Conservation (phyloP, 2,329 filamentous ascomycete genomes). For the Pyricularia sp. region DNA sequence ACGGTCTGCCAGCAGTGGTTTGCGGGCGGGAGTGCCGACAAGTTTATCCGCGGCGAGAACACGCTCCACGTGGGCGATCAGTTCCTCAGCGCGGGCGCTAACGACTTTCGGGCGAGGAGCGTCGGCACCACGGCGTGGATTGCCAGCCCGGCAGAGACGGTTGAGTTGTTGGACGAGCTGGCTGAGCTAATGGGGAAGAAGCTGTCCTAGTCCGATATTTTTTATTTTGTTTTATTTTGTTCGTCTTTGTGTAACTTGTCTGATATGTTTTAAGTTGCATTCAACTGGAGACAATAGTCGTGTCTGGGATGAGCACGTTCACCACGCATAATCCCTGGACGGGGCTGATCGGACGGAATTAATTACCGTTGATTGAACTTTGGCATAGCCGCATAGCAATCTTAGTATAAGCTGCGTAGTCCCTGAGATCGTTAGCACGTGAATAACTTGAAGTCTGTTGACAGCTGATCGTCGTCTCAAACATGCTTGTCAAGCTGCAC, state of each 20-base stretch:
- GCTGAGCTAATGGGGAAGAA: constrained; percentile 41
- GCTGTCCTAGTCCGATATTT: constrained; percentile 12
- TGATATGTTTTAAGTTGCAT: not conserved
- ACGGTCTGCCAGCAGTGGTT: constrained; percentile 87
- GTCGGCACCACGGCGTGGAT: constrained; percentile 97
- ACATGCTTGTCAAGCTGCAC: not conserved
- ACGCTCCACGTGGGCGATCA: constrained; percentile 95
- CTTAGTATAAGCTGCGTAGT: not conserved
- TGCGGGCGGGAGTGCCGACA: constrained; percentile 33
- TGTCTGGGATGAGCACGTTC: not conserved
- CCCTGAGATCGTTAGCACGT: not conserved
- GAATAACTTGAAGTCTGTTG: not conserved
- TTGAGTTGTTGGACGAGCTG: constrained; percentile 77
- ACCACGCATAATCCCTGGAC: not conserved
- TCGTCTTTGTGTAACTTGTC: not conserved
- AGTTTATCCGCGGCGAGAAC: constrained; percentile 51
- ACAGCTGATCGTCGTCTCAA: not conserved
- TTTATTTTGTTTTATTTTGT: not conserved
- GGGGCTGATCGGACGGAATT: not conserved
- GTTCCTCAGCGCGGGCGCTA: constrained; percentile 86
- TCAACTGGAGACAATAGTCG: not conserved
- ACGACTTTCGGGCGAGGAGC: constrained; percentile 89
- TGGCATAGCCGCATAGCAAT: not conserved
- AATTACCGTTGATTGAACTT: not conserved
- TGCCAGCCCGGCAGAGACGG: constrained; percentile 81